Conservation (phyloP, 768 basidiomycete species). For the Boletus coccyginus region DNA sequence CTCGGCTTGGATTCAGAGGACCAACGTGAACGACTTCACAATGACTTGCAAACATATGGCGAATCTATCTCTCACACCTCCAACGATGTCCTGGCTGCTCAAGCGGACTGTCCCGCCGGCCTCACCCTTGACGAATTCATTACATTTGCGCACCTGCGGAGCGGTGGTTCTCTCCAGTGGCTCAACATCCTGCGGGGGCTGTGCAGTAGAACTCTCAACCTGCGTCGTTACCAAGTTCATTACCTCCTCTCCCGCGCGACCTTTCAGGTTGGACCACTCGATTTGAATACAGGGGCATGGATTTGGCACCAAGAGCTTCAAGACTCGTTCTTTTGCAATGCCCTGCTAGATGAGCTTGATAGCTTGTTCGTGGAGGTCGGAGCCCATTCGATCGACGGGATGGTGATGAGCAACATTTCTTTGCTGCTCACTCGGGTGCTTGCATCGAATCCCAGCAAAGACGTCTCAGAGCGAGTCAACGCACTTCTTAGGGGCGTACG, state of each 20-base stretch:
- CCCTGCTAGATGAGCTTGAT: not conserved
- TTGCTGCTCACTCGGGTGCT: not conserved
- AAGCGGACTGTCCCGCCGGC: not conserved
- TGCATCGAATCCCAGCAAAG: not conserved
- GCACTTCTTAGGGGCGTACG: not conserved
- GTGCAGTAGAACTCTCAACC: not conserved
- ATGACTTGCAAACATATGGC: no score
- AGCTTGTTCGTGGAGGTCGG: not conserved
- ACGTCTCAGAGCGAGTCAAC: not conserved
- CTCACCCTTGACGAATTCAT: not conserved
- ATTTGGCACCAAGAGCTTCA: not conserved
- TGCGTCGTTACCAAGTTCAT: not conserved
- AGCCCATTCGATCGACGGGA: not conserved
- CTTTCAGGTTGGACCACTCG: constrained; percentile 22
- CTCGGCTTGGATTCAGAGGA: no score
- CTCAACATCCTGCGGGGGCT: not conserved
- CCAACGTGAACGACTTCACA: no score
- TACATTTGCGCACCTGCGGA: not conserved
- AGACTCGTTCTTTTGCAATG: not conserved
- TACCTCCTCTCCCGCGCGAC: not conserved
- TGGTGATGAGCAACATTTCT: not conserved
- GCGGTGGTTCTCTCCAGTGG: not conserved
- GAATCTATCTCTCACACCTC: not conserved
- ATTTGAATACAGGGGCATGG: not conserved
- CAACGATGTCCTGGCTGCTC: not conserved